A percentile compares a stretch with the other conserved stretches of the same genome.
Conservation (phyloP, 2,329 filamentous ascomycete genomes). For the Alternaria infectoria region DNA sequence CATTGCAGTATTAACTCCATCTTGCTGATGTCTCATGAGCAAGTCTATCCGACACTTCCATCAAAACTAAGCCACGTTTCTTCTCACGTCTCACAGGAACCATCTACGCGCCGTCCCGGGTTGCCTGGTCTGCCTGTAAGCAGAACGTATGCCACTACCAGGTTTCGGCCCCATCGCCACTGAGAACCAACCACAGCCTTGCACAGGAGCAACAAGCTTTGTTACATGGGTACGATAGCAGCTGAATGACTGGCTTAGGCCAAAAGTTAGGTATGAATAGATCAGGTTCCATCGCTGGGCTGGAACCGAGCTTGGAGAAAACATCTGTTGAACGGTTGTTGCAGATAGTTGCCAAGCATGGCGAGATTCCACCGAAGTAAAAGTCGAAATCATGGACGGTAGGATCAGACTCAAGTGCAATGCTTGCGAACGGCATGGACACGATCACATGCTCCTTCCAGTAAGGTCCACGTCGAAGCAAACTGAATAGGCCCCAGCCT, state of each 20-base stretch:
- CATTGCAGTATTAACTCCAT: not conserved
- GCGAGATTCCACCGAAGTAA: not conserved
- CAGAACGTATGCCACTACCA: not conserved
- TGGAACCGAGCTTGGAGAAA: not conserved
- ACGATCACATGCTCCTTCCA: not conserved
- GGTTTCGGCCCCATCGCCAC: not conserved
- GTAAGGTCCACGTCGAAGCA: not conserved
- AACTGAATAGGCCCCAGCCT: not conserved
- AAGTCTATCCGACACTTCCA: not conserved
- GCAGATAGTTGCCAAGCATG: not conserved
- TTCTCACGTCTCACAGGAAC: not conserved
- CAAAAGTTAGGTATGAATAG: not conserved
- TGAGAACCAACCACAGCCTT: not conserved
- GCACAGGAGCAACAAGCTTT: slow-evolving; percentile 12
- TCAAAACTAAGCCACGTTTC: not conserved
- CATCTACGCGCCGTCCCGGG: slow-evolving; percentile 2
- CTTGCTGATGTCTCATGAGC: not conserved
- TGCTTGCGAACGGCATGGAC: not conserved
- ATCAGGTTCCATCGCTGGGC: not conserved
- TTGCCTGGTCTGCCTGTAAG: slow-evolving; percentile 1
- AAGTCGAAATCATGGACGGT: not conserved
- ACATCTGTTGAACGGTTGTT: not conserved
- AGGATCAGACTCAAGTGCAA: not conserved
- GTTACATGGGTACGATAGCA: slow-evolving; percentile 1
- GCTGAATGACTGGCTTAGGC: slow-evolving; percentile 6